Evolutionary conservation across 306 rosid species (phyloP), one percentile per base, ranked within the genome.

Genomic region (Sesbania bispinosa): DNA sequence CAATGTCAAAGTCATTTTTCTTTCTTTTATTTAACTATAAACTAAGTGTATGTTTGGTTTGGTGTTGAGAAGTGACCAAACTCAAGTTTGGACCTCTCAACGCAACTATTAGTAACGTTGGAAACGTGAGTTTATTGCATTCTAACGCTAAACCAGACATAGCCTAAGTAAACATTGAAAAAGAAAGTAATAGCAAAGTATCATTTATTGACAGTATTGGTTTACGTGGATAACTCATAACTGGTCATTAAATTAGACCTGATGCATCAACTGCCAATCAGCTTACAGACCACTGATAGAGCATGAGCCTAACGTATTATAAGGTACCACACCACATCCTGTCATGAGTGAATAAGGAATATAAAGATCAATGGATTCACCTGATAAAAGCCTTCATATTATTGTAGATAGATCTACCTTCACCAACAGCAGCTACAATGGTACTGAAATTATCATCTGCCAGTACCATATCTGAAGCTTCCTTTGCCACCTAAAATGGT

Each of bases 361-460:
- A 62, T 10, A 54, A 16, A 55, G 73, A 62, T 11, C 53, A 76
- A 62, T 42, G 32, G 55, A 72, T 29, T 59, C 43, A 94, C 98
- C 98, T 90, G 79, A 90, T 90, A 86, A 94, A 89, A 63, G 98
- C 97, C 82, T 94, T 90, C 96, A 87, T 90, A 74, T 94, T 90
- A 77, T 90, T 66, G 89, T 90, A 90, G 77, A 94, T 94, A 36
- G 97, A 90, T 85, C 97, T 89, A 78, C 98, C 98, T 83, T 90
- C 96, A 60, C 92, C 95, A 48, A 94, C 95, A 62, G 98, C 98
- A 80, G 97, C 84, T 64, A 94, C 98, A 75, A 90, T 94, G 27
- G 98, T 75, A 57, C 97, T 94, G 47, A 94, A 94, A 73, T 90
- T 94, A 79, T 90, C 98, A 52, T 94, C 98, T 1, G 97, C 97